Base-by-base conservation (phyloP, 176 grass and related monocot species). In the Musa beccarii region DNA sequence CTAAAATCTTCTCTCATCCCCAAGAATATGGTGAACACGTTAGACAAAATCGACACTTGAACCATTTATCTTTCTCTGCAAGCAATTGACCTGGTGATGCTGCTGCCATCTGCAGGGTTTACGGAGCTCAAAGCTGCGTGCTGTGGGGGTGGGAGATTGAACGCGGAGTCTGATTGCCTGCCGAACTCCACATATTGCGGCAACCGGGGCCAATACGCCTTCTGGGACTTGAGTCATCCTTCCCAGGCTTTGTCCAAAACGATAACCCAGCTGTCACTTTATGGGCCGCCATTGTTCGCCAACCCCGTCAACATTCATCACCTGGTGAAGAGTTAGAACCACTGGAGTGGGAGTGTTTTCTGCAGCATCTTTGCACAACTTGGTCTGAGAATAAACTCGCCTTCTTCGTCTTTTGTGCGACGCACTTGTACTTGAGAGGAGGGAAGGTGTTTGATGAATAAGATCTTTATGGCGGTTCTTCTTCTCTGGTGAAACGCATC, bases 191-290 rank as follows among this genome's bases (percentile, higher is more conserved):
- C 77, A 10, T 76, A 70, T 63, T 85, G 83, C 26, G 2, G n/a
- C 9, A 51, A 80, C 21, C 73, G 78, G 9, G 24, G 53, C 23
- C 50, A 76, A 17, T 63, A 85, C 53, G 75, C 43, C 29, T 75
- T 69, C 63, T 85, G 83, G 83, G 83, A 85, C 52, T 53, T 15
- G 29, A 52, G 53, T 76, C 83, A 85, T 52, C 83, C 77, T 2
- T 71, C 78, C 3, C 11, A 80, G 51, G 77, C 83, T 11, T 6
- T 80, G 20, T 76, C 76, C 63, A 63, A 43, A 26, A 34, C 71
- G 15, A 51, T 74, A 0, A 56, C 72, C 49, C 17, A 51, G 16
- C 12, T 80, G 51, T 24, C 71, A 22, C 55, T 85, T 6, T 71
- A 59, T 34, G 83, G 71, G 50, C 68, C 78, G 10, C 52, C 63